Conservation (phyloP, 2,329 filamentous ascomycete genomes). For the Neofusicoccum sp. region DNA sequence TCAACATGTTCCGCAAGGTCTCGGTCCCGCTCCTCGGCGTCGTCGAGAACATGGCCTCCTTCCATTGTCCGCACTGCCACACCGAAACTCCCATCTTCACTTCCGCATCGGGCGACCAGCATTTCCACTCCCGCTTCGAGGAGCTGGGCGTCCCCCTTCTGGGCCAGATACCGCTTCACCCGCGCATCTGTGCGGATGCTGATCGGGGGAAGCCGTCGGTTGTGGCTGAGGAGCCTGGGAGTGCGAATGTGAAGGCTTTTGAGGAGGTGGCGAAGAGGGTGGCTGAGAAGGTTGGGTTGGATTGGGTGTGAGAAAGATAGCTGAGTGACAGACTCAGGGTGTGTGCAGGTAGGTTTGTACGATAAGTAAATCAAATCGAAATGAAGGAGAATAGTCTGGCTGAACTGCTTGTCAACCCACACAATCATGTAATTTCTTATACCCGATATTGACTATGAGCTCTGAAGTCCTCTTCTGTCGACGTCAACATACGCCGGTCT, state of each 20-base stretch:
- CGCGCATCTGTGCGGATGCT: conserved; percentile 82
- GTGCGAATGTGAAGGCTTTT: conserved; percentile 73
- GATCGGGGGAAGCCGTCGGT: conserved; percentile 88
- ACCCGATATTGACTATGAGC: too few species aligned
- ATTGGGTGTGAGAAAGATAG: background rate
- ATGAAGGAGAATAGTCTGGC: too few species aligned
- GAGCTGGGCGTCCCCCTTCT: conserved; percentile 78
- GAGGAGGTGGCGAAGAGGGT: conserved; percentile 65
- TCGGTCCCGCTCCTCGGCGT: conserved; percentile 77
- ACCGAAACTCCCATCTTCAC: conserved; percentile 37
- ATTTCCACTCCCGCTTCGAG: conserved; percentile 74
- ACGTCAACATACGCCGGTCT: too few species aligned
- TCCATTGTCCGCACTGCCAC: conserved; percentile 54
- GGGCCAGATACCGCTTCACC: conserved; percentile 86
- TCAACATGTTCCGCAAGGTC: conserved; percentile 90
- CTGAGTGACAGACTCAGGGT: too few species aligned
- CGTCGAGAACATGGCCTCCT: conserved; percentile 56
- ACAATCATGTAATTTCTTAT: too few species aligned
- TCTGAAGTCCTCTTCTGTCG: too few species aligned
- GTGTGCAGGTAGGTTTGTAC: too few species aligned
- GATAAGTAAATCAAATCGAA: too few species aligned
- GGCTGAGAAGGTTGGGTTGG: conserved; percentile 46
- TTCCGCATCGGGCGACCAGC: conserved; percentile 36
- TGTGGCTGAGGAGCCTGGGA: conserved; percentile 74
- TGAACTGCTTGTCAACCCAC: too few species aligned